A percentile compares a stretch with the other conserved stretches of the same genome.
Conservation (phyloP, 345 rosid species). For the Gossypium australe region DNA sequence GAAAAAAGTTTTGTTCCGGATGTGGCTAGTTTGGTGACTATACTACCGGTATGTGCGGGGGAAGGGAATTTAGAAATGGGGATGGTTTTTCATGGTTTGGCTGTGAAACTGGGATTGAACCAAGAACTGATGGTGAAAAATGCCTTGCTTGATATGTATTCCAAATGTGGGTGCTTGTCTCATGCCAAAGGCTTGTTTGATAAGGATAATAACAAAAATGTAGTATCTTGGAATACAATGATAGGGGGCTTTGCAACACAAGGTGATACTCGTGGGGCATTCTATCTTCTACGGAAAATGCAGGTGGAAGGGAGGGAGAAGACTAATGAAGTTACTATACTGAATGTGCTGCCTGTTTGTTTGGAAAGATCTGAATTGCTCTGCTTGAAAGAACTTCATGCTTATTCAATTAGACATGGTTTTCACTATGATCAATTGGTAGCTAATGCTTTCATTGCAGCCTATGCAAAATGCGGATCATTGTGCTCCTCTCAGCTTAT, state of each 20-base stretch:
- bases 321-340: constrained; percentile 44
- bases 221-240: constrained; percentile 61
- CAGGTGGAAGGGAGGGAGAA: constrained; percentile 25
- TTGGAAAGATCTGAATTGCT: constrained; percentile 27
- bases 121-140: constrained; percentile 48
- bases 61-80: constrained; percentile 41
- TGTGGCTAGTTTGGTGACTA: constrained; percentile 48
- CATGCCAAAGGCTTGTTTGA: constrained; percentile 42
- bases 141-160: constrained; percentile 59
- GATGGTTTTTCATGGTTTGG: constrained; percentile 48
- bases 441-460: constrained; percentile 50
- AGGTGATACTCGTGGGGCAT: constrained; percentile 33
- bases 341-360: constrained; percentile 45
- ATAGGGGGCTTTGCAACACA: constrained; percentile 36
- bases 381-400: constrained; percentile 59
- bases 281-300: constrained; percentile 44
- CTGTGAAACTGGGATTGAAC: constrained; percentile 43
- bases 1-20: constrained; percentile 40
- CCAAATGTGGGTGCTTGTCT: constrained; percentile 45
- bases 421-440: constrained; percentile 39
- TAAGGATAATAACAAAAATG: constrained; percentile 38
- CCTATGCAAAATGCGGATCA: constrained; percentile 53
- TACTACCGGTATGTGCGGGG: constrained; percentile 48
- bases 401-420: constrained; percentile 44
- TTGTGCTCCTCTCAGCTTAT: constrained; percentile 20